Evolutionary conservation across 805 yeast species (phyloP).

Genomic region (Nakazawaea molendinolei): DNA sequence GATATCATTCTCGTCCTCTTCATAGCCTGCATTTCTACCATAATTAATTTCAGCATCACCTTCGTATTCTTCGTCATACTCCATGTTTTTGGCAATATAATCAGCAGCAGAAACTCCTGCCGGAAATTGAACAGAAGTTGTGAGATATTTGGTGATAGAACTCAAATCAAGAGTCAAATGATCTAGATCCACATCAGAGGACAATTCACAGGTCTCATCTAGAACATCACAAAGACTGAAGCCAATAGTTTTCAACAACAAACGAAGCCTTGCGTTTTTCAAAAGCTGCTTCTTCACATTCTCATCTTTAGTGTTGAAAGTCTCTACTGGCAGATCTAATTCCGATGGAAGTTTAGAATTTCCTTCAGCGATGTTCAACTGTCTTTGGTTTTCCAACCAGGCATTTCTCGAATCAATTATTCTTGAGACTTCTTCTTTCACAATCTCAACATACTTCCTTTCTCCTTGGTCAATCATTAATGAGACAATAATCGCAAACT

Average conservation of each 20-base stretch:
- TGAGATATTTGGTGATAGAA: conserved; percentile 35
- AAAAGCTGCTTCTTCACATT: conserved; percentile 24
- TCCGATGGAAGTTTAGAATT: conserved; percentile 6
- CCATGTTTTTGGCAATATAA: conserved; percentile 18
- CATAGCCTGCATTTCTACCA: conserved; percentile 32
- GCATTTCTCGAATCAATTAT: conserved; percentile 22
- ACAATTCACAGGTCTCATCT: conserved; percentile 32
- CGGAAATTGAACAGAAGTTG: conserved; percentile 27
- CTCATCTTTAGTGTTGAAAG: background rate
- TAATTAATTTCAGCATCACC: conserved; percentile 17
- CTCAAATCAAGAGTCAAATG: conserved; percentile 28
- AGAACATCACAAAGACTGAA: conserved; percentile 34
- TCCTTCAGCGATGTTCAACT: conserved; percentile 16
- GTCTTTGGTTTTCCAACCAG: conserved; percentile 10
- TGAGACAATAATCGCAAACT: conserved; percentile 43
- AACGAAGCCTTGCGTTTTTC: conserved; percentile 41
- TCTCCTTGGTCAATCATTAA: conserved; percentile 40
- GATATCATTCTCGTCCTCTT: conserved; percentile 28
- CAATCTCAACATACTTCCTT: conserved; percentile 34
- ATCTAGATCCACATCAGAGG: conserved; percentile 21
- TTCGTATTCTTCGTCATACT: conserved; percentile 12
- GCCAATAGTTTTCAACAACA: conserved; percentile 40
- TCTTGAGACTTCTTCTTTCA: conserved; percentile 30
- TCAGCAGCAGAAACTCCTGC: conserved; percentile 28
- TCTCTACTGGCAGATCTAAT: background rate